Evolutionary conservation across 345 rosid genomes (phyloP).

Genomic region (Brassica juncea): DNA sequence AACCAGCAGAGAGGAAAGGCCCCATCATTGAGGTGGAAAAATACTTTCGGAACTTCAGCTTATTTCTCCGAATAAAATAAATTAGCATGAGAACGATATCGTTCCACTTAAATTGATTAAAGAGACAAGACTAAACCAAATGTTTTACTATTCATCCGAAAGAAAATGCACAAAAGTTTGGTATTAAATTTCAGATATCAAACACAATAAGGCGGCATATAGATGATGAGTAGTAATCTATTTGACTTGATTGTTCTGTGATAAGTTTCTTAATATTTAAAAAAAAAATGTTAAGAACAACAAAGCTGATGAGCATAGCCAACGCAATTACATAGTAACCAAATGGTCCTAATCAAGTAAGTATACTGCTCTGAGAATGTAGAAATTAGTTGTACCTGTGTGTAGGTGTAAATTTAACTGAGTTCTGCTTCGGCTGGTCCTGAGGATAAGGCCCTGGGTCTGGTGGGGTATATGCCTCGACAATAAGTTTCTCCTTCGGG

Average conservation of each 20-base stretch:
- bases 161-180: no score
- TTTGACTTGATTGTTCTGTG: conserved; percentile 1
- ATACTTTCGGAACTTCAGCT: conserved; percentile 5
- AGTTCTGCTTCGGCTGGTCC: conserved; percentile 96
- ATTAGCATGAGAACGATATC: conserved; percentile 1
- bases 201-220: background rate
- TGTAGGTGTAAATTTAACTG: conserved; percentile 89
- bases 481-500: conserved; percentile 67
- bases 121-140: background rate
- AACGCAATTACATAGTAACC: background rate
- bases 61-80: background rate
- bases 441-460: conserved; percentile 99
- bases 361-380: conserved; percentile 5
- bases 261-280: background rate
- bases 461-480: conserved; percentile 89
- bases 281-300: background rate
- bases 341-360: conserved; percentile 14
- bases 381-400: conserved; percentile 55
- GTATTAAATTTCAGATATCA: no score
- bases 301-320: conserved; percentile 8
- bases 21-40: background rate
- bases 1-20: no score
- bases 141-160: background rate
- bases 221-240: conserved; percentile 12
- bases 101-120: background rate